phyloP scores from a whole-genome alignment of 768 basidiomycete genomes.

The Termitomyces titanicus region DNA sequence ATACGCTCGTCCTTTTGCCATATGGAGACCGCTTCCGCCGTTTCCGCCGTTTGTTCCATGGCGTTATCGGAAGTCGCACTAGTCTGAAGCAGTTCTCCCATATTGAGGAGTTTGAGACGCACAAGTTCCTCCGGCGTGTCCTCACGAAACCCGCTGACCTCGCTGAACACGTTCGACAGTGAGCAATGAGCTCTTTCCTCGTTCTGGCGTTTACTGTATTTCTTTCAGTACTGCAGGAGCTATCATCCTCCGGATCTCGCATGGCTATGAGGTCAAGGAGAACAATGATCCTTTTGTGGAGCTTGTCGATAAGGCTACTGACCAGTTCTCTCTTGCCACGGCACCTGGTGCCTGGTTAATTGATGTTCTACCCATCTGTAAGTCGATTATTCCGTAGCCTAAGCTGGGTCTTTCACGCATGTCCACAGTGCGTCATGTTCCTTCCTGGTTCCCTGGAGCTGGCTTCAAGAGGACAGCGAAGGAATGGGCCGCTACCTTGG shows the following conservation, averaged over 20 bases:
- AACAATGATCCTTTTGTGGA: conserved; percentile 47
- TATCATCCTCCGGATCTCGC: conserved; percentile 47
- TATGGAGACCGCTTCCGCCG: conserved; percentile 55
- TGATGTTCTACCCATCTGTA: conserved; percentile 47
- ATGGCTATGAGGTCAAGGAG: conserved; percentile 52
- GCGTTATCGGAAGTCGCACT: conserved; percentile 41
- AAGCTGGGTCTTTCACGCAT: background rate
- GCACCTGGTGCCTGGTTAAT: conserved; percentile 50
- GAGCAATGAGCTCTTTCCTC: conserved; percentile 15
- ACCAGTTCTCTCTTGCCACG: conserved; percentile 51
- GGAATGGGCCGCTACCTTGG: conserved; percentile 49
- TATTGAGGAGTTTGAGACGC: conserved; percentile 43
- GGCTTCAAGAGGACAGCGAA: conserved; percentile 51
- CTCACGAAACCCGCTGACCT: conserved; percentile 45
- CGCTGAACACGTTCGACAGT: conserved; percentile 45
- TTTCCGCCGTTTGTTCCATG: conserved; percentile 50
- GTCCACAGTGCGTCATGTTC: conserved; percentile 49
- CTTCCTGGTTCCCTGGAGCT: conserved; percentile 64
- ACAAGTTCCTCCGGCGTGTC: conserved; percentile 43
- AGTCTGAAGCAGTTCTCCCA: conserved; percentile 40
- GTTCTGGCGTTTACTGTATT: background rate
- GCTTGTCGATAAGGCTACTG: conserved; percentile 50
- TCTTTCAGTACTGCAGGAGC: conserved; percentile 44
- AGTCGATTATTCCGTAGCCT: conserved; percentile 8
- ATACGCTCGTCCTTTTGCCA: conserved; percentile 51